Evolutionary conservation across 805 yeast species (phyloP), one percentile per base, ranked within the genome.

Genomic region (Ogataea minuta): DNA sequence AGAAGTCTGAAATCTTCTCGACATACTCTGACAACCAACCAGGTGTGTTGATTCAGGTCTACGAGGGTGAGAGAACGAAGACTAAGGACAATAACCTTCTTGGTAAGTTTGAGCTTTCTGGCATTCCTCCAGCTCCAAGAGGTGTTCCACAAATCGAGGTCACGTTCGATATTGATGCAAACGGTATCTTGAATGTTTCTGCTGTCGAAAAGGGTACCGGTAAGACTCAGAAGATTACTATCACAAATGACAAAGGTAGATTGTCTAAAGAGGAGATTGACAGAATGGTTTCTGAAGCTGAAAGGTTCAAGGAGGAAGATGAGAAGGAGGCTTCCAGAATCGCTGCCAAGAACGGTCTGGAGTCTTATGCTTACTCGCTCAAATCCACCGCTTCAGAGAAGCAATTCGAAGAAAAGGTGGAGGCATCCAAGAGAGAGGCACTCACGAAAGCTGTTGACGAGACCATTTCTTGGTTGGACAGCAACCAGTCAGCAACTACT

Each of bases 21-120:
- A 84, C 95, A 3, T 90, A 88, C 31, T 88, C 85, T 14, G 93
- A 84, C 64, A 84, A 84, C 39, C 95, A 84, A 60, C 85, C 89
- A 2, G 89, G 89, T 24, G 93, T 84, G 23, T 86, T 83, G 47
- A 77, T 84, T 39, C 77, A 82, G 57, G 87, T 84, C 1, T 84
- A 67, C 55, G 93, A 85, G 66, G 95, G 95, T 50, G 95, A 85
- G 62, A 70, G 93, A 59, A 76, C 87, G 0, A 67, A 84, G 45
- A 90, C 86, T 7, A 77, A 78, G 59, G 89, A 84, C 56, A 85
- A 85, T 66, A 84, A 81, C 59, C 52, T 81, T 53, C 81, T 85
- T 52, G 93, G 93, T 25, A 77, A 82, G 53, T 82, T 85, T 60
- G 77, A 78, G 56, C 67, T 85, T 34, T 65, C 81, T 13, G 84